A percentile compares a stretch with the other conserved stretches of the same genome.
Conservation (phyloP, 164 flowering plant genomes). For the Liquidambar formosana region DNA sequence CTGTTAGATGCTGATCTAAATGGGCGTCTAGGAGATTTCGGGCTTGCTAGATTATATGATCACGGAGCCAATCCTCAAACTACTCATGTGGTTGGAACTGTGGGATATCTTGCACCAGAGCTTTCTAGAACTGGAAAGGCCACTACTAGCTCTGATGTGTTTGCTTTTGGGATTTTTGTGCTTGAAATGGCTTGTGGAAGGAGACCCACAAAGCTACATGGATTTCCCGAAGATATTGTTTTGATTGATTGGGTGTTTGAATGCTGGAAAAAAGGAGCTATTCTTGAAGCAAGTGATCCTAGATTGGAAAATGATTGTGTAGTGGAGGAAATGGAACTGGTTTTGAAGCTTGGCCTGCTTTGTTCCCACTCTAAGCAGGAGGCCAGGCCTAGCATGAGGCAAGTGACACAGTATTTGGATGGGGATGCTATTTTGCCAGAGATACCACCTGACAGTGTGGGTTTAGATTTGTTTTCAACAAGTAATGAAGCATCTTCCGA, state of each 20-base stretch:
- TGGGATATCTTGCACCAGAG: slow-evolving; percentile 56
- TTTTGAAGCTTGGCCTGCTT: slow-evolving; percentile 32
- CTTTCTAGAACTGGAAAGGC: slow-evolving; percentile 35
- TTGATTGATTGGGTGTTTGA: slow-evolving; percentile 31
- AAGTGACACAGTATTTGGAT: slow-evolving; percentile 30
- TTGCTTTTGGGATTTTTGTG: slow-evolving; percentile 45
- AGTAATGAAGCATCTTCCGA: no score
- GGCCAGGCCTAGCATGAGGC: slow-evolving; percentile 36
- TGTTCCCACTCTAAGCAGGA: slow-evolving; percentile 18
- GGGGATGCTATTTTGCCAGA: slow-evolving; percentile 24
- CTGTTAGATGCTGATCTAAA: slow-evolving; percentile 40
- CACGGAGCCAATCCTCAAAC: slow-evolving; percentile 39
- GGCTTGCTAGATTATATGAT: slow-evolving; percentile 46
- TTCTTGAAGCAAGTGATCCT: slow-evolving; percentile 26
- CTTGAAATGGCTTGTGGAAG: slow-evolving; percentile 51
- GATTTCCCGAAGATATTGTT: slow-evolving; percentile 4
- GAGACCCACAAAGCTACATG: slow-evolving; percentile 25
- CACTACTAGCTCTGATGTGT: slow-evolving; percentile 42
- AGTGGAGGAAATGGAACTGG: slow-evolving; percentile 24
- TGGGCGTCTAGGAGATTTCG: slow-evolving; percentile 49
- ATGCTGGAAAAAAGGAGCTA: slow-evolving; percentile 25
- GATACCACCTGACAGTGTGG: background rate
- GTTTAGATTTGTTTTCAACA: no score
- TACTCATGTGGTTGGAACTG: slow-evolving; percentile 44
- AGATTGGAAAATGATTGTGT: slow-evolving; percentile 23